Evolutionary conservation across 2,329 filamentous ascomycete species (phyloP).

Genomic region (Scytalidium lignicola): DNA sequence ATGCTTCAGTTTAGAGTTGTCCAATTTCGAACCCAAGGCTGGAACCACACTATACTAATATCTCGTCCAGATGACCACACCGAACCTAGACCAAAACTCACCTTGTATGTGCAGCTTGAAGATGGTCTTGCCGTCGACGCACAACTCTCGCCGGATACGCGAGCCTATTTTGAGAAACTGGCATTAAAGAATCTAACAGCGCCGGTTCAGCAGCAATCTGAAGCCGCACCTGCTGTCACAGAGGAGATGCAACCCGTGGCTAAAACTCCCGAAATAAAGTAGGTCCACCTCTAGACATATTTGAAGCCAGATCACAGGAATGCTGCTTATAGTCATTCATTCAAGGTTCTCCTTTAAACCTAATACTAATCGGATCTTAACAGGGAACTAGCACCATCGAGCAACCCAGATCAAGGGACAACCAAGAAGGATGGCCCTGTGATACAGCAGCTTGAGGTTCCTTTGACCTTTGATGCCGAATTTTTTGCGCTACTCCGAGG

Average conservation of each 20-base stretch:
- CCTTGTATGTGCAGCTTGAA: slow-evolving; percentile 61
- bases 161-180: slow-evolving; percentile 56
- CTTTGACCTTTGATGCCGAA: slow-evolving; percentile 69
- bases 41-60: slow-evolving; percentile 1
- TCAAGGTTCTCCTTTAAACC: too few species aligned
- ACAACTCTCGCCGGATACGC: slow-evolving; percentile 51
- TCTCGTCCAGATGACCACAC: slow-evolving; percentile 32
- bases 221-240: not conserved
- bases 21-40: not conserved
- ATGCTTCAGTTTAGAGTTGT: too few species aligned
- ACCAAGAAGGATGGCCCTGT: slow-evolving; percentile 1
- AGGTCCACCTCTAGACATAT: not conserved
- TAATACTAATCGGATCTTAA: too few species aligned
- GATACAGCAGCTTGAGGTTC: slow-evolving; percentile 59
- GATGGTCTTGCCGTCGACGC: slow-evolving; percentile 67
- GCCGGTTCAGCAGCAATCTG: not conserved
- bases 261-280: not conserved
- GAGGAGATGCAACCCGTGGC: not conserved
- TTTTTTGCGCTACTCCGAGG: slow-evolving; percentile 74
- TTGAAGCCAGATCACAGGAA: too few species aligned
- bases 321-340: too few species aligned
- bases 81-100: slow-evolving; percentile 61
- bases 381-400: not conserved
- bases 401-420: slow-evolving; percentile 8
- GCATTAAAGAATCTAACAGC: slow-evolving; percentile 5